Evolutionary conservation across 2,329 filamentous ascomycete genomes (phyloP).

Genomic region (Magnaporthiopsis poae): DNA sequence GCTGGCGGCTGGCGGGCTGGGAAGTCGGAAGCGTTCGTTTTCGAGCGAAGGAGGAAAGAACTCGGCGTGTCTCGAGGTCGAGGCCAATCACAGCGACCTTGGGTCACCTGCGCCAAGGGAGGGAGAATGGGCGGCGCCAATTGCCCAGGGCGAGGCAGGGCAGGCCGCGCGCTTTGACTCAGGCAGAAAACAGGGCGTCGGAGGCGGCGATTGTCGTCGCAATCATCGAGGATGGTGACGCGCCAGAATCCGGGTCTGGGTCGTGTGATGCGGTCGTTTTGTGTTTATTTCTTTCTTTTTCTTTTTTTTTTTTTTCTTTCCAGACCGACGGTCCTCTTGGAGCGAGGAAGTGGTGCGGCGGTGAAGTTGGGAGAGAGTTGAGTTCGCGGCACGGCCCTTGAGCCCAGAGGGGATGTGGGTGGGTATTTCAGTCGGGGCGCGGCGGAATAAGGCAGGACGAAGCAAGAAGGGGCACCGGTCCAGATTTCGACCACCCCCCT

Average conservation of each 20-base stretch:
- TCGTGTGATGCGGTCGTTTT: neutral
- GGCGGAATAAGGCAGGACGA: neutral
- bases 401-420: neutral
- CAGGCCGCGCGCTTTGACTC: neutral
- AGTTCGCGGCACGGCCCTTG: conserved; percentile 4
- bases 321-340: neutral
- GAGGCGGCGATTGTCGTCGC: neutral
- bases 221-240: neutral
- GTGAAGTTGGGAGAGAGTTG: conserved; percentile 3
- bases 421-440: neutral
- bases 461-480: neutral
- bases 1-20: neutral
- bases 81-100: neutral
- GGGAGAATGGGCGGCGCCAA: neutral
- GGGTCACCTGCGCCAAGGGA: neutral
- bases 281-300: neutral
- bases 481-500: neutral
- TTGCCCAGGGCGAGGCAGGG: neutral
- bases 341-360: neutral
- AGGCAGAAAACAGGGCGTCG: neutral
- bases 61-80: neutral
- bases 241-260: neutral
- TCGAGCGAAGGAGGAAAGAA: neutral
- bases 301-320: neutral
- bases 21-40: neutral